Conservation (phyloP, 352 stramenopile genomes). For the Globisporangium mamillatum region DNA sequence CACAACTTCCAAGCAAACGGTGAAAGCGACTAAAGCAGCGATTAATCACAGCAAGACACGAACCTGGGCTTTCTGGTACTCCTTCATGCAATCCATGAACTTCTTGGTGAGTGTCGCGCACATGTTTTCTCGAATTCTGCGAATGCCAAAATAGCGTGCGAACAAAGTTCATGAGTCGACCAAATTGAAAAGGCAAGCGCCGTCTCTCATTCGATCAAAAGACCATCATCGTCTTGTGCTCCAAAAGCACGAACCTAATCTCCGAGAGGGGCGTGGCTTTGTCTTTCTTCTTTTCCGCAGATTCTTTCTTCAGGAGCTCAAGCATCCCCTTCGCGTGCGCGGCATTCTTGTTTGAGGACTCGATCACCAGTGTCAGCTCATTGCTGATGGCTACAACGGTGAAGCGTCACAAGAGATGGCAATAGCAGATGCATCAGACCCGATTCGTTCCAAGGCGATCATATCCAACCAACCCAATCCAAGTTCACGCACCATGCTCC, state of each 20-base stretch:
- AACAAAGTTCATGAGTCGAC: background rate
- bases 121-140: conserved; percentile 96
- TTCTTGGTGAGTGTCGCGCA: conserved; percentile 96
- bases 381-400: conserved; percentile 68
- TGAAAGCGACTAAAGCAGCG: background rate
- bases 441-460: background rate
- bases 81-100: conserved; percentile 99
- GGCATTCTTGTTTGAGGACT: conserved; percentile 91
- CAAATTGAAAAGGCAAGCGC: background rate
- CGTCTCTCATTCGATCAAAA: background rate
- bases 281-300: conserved; percentile 90
- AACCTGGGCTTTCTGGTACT: conserved; percentile 92
- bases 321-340: conserved; percentile 87
- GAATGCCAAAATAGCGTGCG: background rate
- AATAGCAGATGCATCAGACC: background rate
- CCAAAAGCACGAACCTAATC: conserved; percentile 34
- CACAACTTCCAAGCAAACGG: background rate
- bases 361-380: conserved; percentile 90
- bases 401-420: no score
- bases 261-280: conserved; percentile 74
- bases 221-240: background rate
- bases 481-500: conserved; percentile 61
- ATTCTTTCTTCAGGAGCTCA: conserved; percentile 94
- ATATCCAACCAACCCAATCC: background rate
- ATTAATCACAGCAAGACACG: background rate